Conservation (phyloP, 2,329 filamentous ascomycete genomes). For the Annulohypoxylon truncatum region DNA sequence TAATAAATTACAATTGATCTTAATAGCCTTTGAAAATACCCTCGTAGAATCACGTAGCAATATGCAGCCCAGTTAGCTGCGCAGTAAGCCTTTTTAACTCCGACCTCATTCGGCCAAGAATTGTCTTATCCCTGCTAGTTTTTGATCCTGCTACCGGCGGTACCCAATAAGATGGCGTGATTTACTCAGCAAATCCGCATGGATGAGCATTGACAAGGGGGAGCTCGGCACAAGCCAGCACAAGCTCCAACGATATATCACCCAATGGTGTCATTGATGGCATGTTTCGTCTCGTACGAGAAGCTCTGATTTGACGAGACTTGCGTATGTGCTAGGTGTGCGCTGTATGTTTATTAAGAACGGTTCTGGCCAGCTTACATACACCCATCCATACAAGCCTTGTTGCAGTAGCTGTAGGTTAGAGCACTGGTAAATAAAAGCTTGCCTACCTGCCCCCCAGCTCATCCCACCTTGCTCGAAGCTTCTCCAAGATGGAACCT, state of each 20-base stretch:
- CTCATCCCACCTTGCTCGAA: conserved; percentile 2
- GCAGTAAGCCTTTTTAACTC: conserved; percentile 3
- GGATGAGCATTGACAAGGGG: conserved; percentile 21
- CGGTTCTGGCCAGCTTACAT: not conserved
- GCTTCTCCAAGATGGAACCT: conserved; percentile 23
- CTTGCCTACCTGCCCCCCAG: not conserved
- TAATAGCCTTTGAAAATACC: not conserved
- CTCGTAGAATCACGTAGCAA: not conserved
- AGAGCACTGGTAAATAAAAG: too few species aligned
- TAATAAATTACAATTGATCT: not conserved
- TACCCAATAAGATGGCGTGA: conserved; percentile 33
- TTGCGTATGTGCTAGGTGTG: conserved; percentile 12
- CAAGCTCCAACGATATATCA: not conserved
- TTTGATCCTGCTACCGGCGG: conserved; percentile 3
- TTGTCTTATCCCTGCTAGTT: conserved; percentile 23
- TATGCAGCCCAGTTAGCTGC: not conserved
- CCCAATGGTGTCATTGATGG: conserved; percentile 31
- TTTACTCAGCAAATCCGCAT: conserved; percentile 39
- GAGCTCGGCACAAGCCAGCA: conserved; percentile 7
- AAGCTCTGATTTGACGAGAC: conserved; percentile 21
- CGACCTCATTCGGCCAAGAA: conserved; percentile 17
- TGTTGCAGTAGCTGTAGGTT: too few species aligned
- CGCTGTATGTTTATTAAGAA: not conserved
- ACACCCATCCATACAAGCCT: not conserved
- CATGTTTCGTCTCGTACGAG: conserved; percentile 35